These are phyloP conservation scores for Quillaja saponaria DNA, from an alignment of 306 rosid genomes.

Conservation along the genomic window DNA sequence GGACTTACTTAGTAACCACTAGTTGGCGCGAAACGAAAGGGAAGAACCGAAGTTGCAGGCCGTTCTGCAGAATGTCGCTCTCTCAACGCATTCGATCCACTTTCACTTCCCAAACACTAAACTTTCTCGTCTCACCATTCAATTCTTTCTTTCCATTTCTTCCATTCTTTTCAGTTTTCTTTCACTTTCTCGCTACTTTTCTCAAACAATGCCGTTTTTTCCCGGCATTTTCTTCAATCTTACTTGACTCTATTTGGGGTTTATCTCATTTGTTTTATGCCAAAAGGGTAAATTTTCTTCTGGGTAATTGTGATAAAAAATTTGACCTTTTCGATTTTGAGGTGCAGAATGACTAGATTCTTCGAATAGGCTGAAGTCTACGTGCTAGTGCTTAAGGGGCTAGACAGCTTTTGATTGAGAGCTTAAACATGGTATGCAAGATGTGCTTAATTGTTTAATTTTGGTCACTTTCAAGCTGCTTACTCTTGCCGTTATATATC, in stretches of 20 bases:
- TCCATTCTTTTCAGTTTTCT: constrained; percentile 2
- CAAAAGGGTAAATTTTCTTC: constrained; percentile 20
- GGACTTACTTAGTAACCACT: constrained; percentile 54
- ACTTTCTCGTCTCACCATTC: constrained; percentile 27
- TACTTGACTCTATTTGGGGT: constrained; percentile 25
- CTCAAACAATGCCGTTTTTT: constrained; percentile 26
- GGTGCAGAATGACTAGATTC: constrained; percentile 24
- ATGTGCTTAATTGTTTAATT: constrained; percentile 4
- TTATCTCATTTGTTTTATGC: constrained; percentile 15
- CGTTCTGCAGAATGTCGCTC: constrained; percentile 65
- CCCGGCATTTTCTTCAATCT: neutral
- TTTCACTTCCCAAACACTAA: constrained; percentile 41
- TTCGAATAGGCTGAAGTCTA: constrained; percentile 31
- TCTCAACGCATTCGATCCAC: constrained; percentile 47
- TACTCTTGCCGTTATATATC: neutral
- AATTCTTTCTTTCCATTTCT: neutral
- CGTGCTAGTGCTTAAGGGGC: constrained; percentile 31
- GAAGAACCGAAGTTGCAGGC: constrained; percentile 66
- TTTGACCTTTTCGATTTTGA: constrained; percentile 12
- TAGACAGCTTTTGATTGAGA: constrained; percentile 33
- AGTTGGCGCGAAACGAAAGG: constrained; percentile 85
- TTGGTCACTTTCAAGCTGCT: neutral
- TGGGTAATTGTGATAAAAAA: constrained; percentile 16
- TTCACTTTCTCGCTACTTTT: constrained; percentile 14
- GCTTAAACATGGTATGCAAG: constrained; percentile 53